Evolutionary conservation across 169 alveolate species (phyloP).

Genomic region (Plasmodium reichenowi): DNA sequence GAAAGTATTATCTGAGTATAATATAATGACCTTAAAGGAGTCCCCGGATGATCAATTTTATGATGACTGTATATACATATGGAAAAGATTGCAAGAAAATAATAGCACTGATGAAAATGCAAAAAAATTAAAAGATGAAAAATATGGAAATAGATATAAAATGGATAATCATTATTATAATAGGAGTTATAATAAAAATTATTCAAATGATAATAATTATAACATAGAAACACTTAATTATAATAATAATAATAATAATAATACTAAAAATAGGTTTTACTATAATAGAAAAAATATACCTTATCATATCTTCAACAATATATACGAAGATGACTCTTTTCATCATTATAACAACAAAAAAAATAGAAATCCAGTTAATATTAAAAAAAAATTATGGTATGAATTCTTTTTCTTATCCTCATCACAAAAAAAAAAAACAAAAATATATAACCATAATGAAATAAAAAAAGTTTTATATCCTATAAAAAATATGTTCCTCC

Average conservation of each 20-base stretch:
- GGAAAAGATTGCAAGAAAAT: not conserved
- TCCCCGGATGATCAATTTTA: slow-evolving; percentile 14
- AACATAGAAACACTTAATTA: too few relatives aligned
- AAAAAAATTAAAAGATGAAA: not conserved
- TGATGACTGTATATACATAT: slow-evolving; percentile 29
- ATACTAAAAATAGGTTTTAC: too few relatives aligned
- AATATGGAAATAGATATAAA: not conserved
- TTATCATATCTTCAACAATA: slow-evolving; percentile 17
- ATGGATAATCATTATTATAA: not conserved
- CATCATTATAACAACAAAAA: not conserved
- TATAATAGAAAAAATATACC: not conserved
- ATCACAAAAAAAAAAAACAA: slow-evolving; percentile 4
- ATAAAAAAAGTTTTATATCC: slow-evolving; percentile 34
- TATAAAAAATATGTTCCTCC: slow-evolving; percentile 12
- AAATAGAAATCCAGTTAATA: not conserved
- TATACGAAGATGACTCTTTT: slow-evolving; percentile 15
- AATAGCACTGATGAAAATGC: not conserved
- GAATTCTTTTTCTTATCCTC: slow-evolving; percentile 11
- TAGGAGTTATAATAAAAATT: too few relatives aligned
- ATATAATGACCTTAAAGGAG: slow-evolving; percentile 24
- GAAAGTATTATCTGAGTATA: slow-evolving; percentile 26
- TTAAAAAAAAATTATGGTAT: not conserved
- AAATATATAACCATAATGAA: slow-evolving; percentile 15
- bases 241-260: too few relatives aligned
- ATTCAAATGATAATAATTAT: too few relatives aligned